phyloP scores from a whole-genome alignment of 257 asterid genomes.

The Penstemon eatonii region DNA sequence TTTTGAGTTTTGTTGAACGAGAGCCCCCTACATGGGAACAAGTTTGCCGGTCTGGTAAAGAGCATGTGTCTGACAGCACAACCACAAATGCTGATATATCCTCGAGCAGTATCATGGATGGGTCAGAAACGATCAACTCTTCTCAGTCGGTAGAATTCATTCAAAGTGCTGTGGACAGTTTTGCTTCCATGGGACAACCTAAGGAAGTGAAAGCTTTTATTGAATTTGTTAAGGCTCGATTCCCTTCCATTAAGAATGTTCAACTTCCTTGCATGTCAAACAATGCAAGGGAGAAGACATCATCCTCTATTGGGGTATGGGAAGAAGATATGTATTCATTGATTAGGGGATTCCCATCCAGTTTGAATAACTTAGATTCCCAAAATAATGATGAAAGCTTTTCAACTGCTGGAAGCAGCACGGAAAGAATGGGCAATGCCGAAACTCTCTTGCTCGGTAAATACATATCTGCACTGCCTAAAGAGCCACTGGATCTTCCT shows the following conservation, averaged over 20 bases:
- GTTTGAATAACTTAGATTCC: constrained; percentile 33
- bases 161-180: constrained; percentile 65
- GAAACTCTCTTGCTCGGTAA: constrained; percentile 74
- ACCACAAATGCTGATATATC: constrained; percentile 35
- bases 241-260: constrained; percentile 62
- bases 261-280: constrained; percentile 41
- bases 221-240: constrained; percentile 56
- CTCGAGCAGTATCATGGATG: constrained; percentile 33
- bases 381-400: constrained; percentile 28
- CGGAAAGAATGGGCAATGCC: constrained; percentile 34
- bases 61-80: constrained; percentile 36
- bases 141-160: constrained; percentile 56
- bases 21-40: constrained; percentile 81
- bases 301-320: constrained; percentile 51
- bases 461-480: constrained; percentile 70
- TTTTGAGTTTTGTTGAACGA: constrained; percentile 62
- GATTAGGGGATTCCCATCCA: constrained; percentile 44
- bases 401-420: constrained; percentile 36
- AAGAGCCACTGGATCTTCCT: constrained; percentile 55
- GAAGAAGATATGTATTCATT: constrained; percentile 63
- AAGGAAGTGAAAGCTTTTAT: constrained; percentile 60
- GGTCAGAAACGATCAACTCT: constrained; percentile 38
- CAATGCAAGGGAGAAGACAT: constrained; percentile 36
- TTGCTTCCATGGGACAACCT: constrained; percentile 62
- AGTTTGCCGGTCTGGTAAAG: constrained; percentile 58